These are phyloP conservation scores for Pisolithus microcarpus DNA, from an alignment of 768 basidiomycete species.

Conservation along the genomic window DNA sequence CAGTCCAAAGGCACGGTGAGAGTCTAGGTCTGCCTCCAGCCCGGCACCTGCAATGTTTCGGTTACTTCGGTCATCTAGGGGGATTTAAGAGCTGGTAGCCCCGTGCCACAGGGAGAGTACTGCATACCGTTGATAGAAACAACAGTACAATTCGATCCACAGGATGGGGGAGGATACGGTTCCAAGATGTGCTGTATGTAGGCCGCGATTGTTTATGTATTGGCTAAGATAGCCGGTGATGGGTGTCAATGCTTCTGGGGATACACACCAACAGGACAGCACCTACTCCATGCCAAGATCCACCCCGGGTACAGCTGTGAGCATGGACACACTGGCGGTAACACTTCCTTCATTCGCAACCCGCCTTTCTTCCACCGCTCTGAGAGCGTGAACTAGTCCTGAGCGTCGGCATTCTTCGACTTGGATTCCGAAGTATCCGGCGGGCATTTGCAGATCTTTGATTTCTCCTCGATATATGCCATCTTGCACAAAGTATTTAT, in stretches of 20 bases:
- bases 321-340: constrained; percentile 88
- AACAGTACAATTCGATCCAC: constrained; percentile 44
- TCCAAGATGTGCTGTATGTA: constrained; percentile 47
- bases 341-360: constrained; percentile 75
- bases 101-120: background rate
- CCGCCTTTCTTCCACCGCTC: constrained; percentile 51
- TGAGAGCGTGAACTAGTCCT: constrained; percentile 70
- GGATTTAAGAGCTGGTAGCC: constrained; percentile 5
- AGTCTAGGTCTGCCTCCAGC: constrained; percentile 59
- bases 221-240: constrained; percentile 42
- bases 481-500: constrained; percentile 50
- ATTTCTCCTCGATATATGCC: constrained; percentile 94
- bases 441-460: constrained; percentile 59
- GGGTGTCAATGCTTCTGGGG: background rate
- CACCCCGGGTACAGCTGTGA: constrained; percentile 96
- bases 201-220: constrained; percentile 45
- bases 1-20: constrained; percentile 60
- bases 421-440: constrained; percentile 41
- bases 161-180: constrained; percentile 41
- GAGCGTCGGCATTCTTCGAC: constrained; percentile 51
- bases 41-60: constrained; percentile 50
- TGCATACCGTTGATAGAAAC: constrained; percentile 47
- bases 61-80: constrained; percentile 51
- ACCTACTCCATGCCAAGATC: constrained; percentile 98
- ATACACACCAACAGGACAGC: background rate